These are phyloP conservation scores for Neofusicoccum kwambonambiense DNA, from an alignment of 2,329 filamentous ascomycete species.

Conservation along the genomic window DNA sequence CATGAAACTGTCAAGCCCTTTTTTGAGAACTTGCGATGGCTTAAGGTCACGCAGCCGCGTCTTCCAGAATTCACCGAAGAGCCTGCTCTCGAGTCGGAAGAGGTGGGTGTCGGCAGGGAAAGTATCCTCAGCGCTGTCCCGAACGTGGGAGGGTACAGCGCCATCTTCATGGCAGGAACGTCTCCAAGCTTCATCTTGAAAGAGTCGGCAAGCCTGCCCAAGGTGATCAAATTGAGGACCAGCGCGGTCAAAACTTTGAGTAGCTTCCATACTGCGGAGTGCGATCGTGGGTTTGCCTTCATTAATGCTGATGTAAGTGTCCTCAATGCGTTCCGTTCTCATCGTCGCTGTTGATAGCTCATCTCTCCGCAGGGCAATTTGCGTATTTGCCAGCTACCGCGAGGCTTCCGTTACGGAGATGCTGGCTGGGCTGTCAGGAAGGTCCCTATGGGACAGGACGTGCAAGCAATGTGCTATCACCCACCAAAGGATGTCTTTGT, in stretches of 20 bases:
- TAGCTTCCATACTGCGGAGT: constrained; percentile 72
- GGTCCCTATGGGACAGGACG: constrained; percentile 66
- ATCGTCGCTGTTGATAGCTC: constrained; percentile 19
- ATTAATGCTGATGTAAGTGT: constrained; percentile 58
- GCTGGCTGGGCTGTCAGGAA: constrained; percentile 74
- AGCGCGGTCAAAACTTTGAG: constrained; percentile 69
- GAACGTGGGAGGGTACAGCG: constrained; percentile 74
- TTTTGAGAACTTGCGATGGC: constrained; percentile 65
- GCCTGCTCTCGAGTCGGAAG: constrained; percentile 48
- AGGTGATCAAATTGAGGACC: constrained; percentile 70
- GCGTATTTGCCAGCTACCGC: constrained; percentile 70
- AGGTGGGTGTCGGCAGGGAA: constrained; percentile 47
- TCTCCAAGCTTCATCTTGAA: constrained; percentile 82
- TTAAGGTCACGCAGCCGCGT: constrained; percentile 69
- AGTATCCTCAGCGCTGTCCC: constrained; percentile 56
- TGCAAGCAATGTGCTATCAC: constrained; percentile 75
- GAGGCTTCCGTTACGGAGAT: constrained; percentile 66
- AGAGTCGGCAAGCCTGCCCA: constrained; percentile 73
- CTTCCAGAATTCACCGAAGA: constrained; percentile 59
- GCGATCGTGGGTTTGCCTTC: constrained; percentile 80
- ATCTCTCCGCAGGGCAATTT: constrained; percentile 57
- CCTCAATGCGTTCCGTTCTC: not conserved
- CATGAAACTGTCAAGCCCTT: constrained; percentile 45
- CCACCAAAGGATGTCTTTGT: constrained; percentile 72
- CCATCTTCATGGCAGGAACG: constrained; percentile 77